phyloP scores from a whole-genome alignment of 2,329 filamentous ascomycete species.

The Huntiella savannae region DNA sequence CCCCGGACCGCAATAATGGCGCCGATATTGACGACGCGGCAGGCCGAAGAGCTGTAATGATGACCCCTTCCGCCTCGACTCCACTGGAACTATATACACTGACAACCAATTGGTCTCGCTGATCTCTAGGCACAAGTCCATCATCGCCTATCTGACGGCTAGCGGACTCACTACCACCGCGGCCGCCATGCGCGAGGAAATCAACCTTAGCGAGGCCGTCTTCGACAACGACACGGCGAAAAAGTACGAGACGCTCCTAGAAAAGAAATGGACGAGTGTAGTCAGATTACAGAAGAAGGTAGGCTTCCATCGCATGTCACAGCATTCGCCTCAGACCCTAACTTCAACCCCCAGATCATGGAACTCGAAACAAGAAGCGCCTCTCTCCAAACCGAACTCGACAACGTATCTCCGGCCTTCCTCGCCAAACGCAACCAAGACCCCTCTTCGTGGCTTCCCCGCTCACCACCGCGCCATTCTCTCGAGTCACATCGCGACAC shows the following conservation, averaged over 20 bases:
- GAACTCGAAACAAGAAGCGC: slow-evolving; percentile 65
- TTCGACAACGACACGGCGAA: slow-evolving; percentile 71
- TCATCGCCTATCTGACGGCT: slow-evolving; percentile 70
- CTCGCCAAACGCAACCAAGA: slow-evolving; percentile 67
- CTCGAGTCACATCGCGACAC: slow-evolving; percentile 66
- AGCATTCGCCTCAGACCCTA: slow-evolving; percentile 9
- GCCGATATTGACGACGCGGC: slow-evolving; percentile 55
- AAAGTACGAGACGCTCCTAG: slow-evolving; percentile 82
- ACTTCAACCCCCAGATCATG: slow-evolving; percentile 49
- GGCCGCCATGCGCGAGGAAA: slow-evolving; percentile 54
- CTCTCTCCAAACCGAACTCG: slow-evolving; percentile 62
- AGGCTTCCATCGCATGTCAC: slow-evolving; percentile 13
- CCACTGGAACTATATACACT: background rate
- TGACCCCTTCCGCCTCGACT: slow-evolving; percentile 10
- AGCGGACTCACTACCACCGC: slow-evolving; percentile 53
- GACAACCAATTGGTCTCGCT: background rate
- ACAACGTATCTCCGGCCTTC: slow-evolving; percentile 59
- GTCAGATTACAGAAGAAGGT: slow-evolving; percentile 92
- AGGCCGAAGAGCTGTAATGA: slow-evolving; percentile 69
- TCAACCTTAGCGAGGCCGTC: slow-evolving; percentile 46
- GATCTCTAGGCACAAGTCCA: slow-evolving; percentile 60
- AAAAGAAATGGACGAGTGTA: slow-evolving; percentile 98
- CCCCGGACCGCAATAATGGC: slow-evolving; percentile 32
- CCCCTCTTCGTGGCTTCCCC: slow-evolving; percentile 71
- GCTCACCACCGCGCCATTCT: slow-evolving; percentile 59